phyloP scores from a whole-genome alignment of 225 moss, liverwort and hornwort species.

The Bryoerythrophyllum caledonicum region DNA sequence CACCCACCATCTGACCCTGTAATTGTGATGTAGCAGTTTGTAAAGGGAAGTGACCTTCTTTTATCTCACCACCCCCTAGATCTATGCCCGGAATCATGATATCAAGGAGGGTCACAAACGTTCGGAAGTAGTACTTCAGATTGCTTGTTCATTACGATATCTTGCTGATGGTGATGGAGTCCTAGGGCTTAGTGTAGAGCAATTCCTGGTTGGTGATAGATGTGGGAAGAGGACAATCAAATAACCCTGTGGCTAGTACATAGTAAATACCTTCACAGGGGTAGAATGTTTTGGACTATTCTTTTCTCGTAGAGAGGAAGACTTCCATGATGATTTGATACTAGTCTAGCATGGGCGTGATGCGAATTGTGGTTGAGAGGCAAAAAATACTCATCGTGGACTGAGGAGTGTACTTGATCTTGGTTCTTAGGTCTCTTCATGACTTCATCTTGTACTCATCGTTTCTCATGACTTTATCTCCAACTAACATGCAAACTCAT shows the following conservation, averaged over 20 bases:
- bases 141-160: no score
- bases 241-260: background rate
- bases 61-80: no score
- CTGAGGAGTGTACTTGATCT: background rate
- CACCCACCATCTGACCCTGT: conserved; percentile 41
- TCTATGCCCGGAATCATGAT: no score
- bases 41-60: background rate
- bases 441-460: background rate
- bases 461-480: no score
- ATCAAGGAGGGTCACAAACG: no score
- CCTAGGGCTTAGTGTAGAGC: background rate
- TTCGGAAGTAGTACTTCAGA: no score
- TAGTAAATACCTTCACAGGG: background rate
- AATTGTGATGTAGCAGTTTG: background rate
- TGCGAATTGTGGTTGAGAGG: background rate
- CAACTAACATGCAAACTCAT: no score
- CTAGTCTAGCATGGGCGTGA: background rate
- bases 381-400: background rate
- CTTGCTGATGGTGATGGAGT: no score
- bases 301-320: background rate
- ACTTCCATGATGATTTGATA: conserved; percentile 9
- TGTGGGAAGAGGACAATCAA: background rate
- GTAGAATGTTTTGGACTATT: background rate
- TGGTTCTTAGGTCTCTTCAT: background rate
- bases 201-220: background rate